phyloP scores from a whole-genome alignment of 202 grass and related monocot species.

The Zoysia matrella region DNA sequence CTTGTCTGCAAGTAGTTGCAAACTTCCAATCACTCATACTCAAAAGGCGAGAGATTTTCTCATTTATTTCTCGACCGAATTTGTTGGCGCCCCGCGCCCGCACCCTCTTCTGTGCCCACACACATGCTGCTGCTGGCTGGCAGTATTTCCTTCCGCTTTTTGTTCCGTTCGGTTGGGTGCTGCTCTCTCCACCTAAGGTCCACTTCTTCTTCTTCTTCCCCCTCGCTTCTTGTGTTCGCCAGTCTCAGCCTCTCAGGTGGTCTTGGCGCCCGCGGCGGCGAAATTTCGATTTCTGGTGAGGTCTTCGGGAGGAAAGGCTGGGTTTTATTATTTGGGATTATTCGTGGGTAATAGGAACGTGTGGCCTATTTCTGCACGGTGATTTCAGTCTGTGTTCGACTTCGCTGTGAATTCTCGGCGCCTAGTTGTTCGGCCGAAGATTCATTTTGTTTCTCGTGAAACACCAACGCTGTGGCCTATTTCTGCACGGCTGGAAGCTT shows the following conservation, averaged over 20 bases:
- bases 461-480: conserved; percentile 2
- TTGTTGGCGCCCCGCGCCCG: conserved; percentile 41
- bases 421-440: not conserved
- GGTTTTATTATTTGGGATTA: conserved; percentile 30
- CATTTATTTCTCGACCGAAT: conserved; percentile 34
- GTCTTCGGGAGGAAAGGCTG: conserved; percentile 34
- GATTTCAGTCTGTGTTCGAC: not conserved
- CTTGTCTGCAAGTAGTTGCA: conserved; percentile 11
- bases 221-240: conserved; percentile 24
- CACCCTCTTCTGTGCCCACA: conserved; percentile 27
- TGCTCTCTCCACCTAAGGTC: conserved; percentile 19
- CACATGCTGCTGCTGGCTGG: conserved; percentile 41
- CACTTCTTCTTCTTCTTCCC: not conserved
- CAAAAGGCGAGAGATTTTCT: conserved; percentile 18
- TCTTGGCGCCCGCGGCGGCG: conserved; percentile 11
- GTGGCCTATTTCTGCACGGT: not conserved
- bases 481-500: not conserved
- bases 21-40: conserved; percentile 38
- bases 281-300: conserved; percentile 38
- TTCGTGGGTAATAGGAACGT: conserved; percentile 12
- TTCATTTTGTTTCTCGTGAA: conserved; percentile 5
- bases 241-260: not conserved
- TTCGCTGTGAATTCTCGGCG: conserved; percentile 21
- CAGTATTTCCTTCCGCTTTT: conserved; percentile 27
- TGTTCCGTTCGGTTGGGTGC: conserved; percentile 25